Base-by-base conservation (phyloP, 2,329 filamentous ascomycete genomes). In the Venturia pyrina region DNA sequence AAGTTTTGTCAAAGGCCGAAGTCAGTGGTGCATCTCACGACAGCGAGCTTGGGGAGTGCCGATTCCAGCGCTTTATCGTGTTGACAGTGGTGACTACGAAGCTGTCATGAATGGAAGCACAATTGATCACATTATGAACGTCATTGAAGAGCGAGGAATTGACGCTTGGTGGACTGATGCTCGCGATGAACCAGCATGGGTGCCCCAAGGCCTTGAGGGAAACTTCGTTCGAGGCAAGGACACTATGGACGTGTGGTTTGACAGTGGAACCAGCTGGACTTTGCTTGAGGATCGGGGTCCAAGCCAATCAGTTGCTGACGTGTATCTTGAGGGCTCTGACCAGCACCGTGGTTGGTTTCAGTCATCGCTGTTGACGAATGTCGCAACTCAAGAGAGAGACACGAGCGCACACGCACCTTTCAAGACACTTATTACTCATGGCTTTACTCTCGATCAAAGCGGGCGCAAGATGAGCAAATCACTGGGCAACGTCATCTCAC, bases 381-480 rank as follows among this genome's bases (percentile, higher is more conserved):
- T 96, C 40, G 90, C 93, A 0, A 82, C 83, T 3, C 83, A 87
- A 70, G 44, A 50, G 41, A 28, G 40, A 41, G 46, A n/a, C 32
- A 56, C 21, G 0, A 65, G 66, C 6, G 57, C 64, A 6, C 76
- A 75, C 69, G 82, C 93, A 0, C 95, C 95, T 0, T 99, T 96
- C 79, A 89, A 87, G 72, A 90, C 86, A 3, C 81, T 99, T n/a
- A 88, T 97, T 68, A 99, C 95, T 0, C 95, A 99, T 73, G 95
- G 95, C 0, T 99, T 99, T 74, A 93, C 91, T 0, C 84, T 99
- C 1, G 95, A 99, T 71, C 83, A 89, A 62, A 80, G 89, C 44
- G 93, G 93, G n/a, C 91, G 90, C 74, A 99, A 99, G 76, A 99
- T 99, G 95, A 97, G 93, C 74, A 99, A 99, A 76, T 97, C 92